Percentiles rank a stretch among this genome's conserved stretches.
These are phyloP conservation scores for Acacia concinna DNA, from an alignment of 331 rosid species.

Conservation along the genomic window DNA sequence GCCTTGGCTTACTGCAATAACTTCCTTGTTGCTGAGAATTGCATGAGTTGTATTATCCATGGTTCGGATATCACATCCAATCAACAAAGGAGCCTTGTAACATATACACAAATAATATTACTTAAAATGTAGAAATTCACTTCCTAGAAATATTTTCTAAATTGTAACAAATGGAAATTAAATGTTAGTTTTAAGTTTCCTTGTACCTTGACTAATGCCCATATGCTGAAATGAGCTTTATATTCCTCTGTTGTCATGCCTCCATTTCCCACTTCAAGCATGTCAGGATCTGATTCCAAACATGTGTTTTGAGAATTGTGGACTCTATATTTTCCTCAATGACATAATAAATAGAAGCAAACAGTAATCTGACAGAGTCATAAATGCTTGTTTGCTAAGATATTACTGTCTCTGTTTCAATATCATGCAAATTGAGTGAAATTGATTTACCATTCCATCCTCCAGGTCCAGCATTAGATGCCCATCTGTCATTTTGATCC, in stretches of 20 bases:
- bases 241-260: constrained; percentile 70
- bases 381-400: background rate
- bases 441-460: constrained; percentile 65
- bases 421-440: background rate
- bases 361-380: background rate
- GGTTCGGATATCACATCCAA: constrained; percentile 62
- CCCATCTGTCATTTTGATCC: constrained; percentile 67
- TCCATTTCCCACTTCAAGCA: constrained; percentile 84
- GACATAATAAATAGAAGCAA: background rate
- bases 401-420: background rate
- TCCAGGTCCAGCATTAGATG: constrained; percentile 61
- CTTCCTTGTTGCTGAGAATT: constrained; percentile 56
- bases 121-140: background rate
- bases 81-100: constrained; percentile 62
- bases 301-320: background rate
- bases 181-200: background rate
- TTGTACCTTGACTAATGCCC: constrained; percentile 70
- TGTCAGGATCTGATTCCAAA: constrained; percentile 62
- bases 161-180: background rate
- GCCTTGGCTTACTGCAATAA: constrained; percentile 73
- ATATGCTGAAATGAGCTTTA: constrained; percentile 71
- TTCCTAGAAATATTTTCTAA: background rate
- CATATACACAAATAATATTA: background rate
- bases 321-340: background rate
- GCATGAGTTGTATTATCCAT: constrained; percentile 37